Base-by-base conservation (phyloP, 176 grass and related monocot species). In the Aegilops tauschii region DNA sequence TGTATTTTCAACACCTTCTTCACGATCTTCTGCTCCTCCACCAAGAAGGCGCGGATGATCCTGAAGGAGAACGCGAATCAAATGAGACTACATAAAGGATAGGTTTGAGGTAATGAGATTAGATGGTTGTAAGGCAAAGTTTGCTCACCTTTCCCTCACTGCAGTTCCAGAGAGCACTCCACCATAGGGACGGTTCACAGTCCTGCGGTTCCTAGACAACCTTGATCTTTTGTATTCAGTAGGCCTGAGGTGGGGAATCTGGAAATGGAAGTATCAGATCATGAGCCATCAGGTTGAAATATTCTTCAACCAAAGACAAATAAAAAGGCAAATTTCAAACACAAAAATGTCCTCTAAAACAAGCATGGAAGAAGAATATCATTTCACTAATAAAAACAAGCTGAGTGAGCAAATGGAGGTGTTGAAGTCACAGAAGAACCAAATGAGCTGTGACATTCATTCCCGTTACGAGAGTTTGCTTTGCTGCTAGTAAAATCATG, bases 11-110 rank as follows among this genome's bases (percentile, higher is more conserved):
- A 92, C 68, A 98, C 93, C 58, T 98, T 98, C 91, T 98, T 98
- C 82, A 98, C 95, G 86, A 98, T 98, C 85, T 98, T 98, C 91
- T 98, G 93, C 91, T 95, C 95, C 90, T 98, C 95, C 45, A 98
- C 95, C 83, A 98, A 78, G 71, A 98, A 98, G 27, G 95, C 95
- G 35, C 93, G 81, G 21, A 95, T 98, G 83, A 95, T 98, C 91
- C 93, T 98, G 84, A 63, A 80, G 58, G 49, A 28, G 25, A 31
- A 5, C 16, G 3, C 1, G 9, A 35, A 77, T 28, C 0, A 0
- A 8, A 54, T 82, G 37, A 69, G 69, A n/a, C 3, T 61, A 21
- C 2, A 47, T 13, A 18, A 58, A 21, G 25, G 31, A 17, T 54
- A 23, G 80, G 31, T 23, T 64, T 50, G 9, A 5, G 25, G 20